Evolutionary conservation across 768 basidiomycete species (phyloP), one percentile per base, ranked within the genome.

Genomic region (Rubroboletus pulcherrimus): DNA sequence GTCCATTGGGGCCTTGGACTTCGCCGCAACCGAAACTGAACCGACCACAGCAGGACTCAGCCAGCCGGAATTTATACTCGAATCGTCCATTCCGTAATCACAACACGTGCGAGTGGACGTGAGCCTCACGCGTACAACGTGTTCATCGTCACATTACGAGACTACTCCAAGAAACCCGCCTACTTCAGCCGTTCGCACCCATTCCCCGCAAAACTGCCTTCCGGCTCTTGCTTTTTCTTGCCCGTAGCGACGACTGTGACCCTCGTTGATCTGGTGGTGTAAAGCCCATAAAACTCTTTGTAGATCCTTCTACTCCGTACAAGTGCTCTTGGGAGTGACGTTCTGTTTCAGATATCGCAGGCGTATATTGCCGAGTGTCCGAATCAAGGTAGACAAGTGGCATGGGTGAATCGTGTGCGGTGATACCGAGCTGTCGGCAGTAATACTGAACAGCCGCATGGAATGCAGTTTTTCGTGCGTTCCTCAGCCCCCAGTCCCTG

Each of bases 391-490:
- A 83, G 40, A 78, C 74, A 59, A 92, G 64, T 11, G 89, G 89
- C 49, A 85, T 71, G 15, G 84, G 75, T 2, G 88, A 78, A 62
- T 82, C 78, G 70, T 75, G 76, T 59, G 80, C 83, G 21, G 73
- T 73, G 62, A 91, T 89, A 34, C 81, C 85, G 9, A 91, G 79
- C 64, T 88, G 81, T 51, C 77, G 80, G 63, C 81, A 87, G 68
- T 85, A 91, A 62, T 84, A 79, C 61, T 89, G 82, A 21, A 84
- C 84, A 1, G 90, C 89, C 9, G 87, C 87, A 64, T 89, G 82
- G 75, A 92, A 92, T 3, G 89, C 86, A 1, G 89, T 91, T 65
- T 80, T 83, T 45, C 88, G 81, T 11, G 78, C 70, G 57, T 74
- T 75, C 19, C 78, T 80, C 29, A 85, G 71, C 26, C 81, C 80